Conservation (phyloP, 139 green algal genomes). For the Asterochloris erici region DNA sequence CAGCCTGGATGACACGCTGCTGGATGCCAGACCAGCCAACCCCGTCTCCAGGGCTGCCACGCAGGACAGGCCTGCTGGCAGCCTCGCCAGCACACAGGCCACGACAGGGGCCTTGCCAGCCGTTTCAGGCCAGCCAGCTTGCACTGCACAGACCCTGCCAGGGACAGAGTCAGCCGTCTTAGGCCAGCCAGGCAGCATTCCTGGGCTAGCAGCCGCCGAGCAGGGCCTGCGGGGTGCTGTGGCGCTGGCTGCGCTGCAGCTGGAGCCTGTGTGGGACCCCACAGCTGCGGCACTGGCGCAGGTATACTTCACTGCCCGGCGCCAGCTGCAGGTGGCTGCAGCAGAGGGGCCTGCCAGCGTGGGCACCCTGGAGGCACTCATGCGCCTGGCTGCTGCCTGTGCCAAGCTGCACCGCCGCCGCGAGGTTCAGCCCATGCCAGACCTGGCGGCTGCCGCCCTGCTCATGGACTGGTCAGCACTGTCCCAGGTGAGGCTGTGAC, state of each 20-base stretch:
- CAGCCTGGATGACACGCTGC: background rate
- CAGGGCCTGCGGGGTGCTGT: constrained; percentile 11
- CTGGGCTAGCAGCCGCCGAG: constrained; percentile 1
- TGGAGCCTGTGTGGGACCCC: constrained; percentile 6
- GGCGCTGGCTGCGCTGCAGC: constrained; percentile 27
- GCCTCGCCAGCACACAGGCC: background rate
- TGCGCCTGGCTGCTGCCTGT: constrained; percentile 21
- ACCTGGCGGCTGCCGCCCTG: too few relatives aligned
- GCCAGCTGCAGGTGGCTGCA: too few relatives aligned
- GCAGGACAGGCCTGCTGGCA: background rate
- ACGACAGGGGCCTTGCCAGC: background rate
- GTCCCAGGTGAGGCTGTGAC: too few relatives aligned
- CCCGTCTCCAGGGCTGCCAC: background rate
- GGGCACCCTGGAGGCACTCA: constrained; percentile 20
- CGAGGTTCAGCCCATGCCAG: too few relatives aligned
- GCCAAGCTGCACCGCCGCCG: constrained; percentile 23
- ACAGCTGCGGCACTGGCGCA: background rate
- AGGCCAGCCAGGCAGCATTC: background rate
- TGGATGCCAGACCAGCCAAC: background rate
- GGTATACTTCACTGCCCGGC: background rate
- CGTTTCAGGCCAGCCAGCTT: background rate
- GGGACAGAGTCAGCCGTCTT: background rate
- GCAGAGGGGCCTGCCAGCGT: background rate
- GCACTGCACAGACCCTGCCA: background rate
- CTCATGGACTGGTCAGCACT: too few relatives aligned